These are phyloP conservation scores for Rhizoclosmatium sp. DNA, from an alignment of 192 early-diverging fungal genomes.

Conservation along the genomic window DNA sequence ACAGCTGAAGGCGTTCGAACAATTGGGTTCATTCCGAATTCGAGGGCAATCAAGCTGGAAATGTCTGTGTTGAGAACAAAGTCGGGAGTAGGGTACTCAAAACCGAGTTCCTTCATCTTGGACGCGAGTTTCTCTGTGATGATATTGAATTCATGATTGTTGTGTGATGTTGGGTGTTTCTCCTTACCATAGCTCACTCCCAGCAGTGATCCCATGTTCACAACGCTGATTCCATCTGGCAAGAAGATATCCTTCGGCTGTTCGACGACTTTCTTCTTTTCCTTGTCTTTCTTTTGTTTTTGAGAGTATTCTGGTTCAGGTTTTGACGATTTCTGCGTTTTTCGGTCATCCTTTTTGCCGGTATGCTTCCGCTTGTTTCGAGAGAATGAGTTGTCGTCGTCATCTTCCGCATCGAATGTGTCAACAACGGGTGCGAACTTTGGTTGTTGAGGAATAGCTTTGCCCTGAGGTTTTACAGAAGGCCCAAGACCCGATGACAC, in stretches of 20 bases:
- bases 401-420: not conserved
- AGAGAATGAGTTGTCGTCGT: not conserved
- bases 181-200: constrained; percentile 70
- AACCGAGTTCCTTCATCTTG: constrained; percentile 80
- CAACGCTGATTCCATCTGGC: constrained; percentile 83
- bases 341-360: not conserved
- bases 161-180: not conserved
- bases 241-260: constrained; percentile 72
- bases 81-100: constrained; percentile 81
- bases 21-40: constrained; percentile 88
- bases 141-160: not conserved
- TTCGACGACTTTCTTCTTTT: constrained; percentile 45
- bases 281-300: constrained; percentile 36
- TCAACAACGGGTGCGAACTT: not conserved
- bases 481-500: not conserved
- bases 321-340: not conserved
- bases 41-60: constrained; percentile 85
- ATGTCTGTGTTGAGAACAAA: constrained; percentile 83
- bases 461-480: no score
- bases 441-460: no score
- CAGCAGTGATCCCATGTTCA: constrained; percentile 80
- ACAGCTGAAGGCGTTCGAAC: constrained; percentile 62
- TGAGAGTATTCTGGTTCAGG: not conserved
- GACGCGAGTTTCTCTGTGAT: constrained; percentile 65
- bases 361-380: not conserved